Evolutionary conservation across 371 early-diverging fungal genomes (phyloP).

Genomic region (Massospora cicadina): DNA sequence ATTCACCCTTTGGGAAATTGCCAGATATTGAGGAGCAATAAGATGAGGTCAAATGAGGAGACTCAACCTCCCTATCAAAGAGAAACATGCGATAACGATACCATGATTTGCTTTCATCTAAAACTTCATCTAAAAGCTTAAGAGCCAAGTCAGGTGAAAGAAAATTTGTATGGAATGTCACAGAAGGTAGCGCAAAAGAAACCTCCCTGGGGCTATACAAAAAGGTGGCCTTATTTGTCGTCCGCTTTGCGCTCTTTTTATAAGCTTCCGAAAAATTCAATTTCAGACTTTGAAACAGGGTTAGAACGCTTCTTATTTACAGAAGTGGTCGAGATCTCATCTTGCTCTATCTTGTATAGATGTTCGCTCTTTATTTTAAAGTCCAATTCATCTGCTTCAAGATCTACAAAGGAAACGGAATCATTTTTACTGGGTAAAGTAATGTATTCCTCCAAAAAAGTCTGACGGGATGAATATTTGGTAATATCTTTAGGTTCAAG

Average conservation of each 20-base stretch:
- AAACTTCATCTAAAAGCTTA: background rate
- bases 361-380: background rate
- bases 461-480: background rate
- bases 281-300: too few species aligned
- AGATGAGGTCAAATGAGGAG: background rate
- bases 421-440: background rate
- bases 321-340: too few species aligned
- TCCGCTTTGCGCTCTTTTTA: background rate
- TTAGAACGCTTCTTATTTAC: background rate
- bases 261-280: background rate
- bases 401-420: background rate
- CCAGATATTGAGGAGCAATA: background rate
- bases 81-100: background rate
- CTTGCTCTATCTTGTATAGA: background rate
- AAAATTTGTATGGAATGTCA: background rate
- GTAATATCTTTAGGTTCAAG: background rate
- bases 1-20: background rate
- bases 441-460: background rate
- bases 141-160: background rate
- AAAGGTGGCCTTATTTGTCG: background rate
- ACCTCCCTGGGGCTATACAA: background rate
- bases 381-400: background rate
- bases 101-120: background rate
- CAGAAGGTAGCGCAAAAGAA: background rate
- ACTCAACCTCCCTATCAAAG: background rate